Evolutionary conservation across 768 basidiomycete species (phyloP), one percentile per base, ranked within the genome.

Genomic region (Hortiboletus flavorubellus): DNA sequence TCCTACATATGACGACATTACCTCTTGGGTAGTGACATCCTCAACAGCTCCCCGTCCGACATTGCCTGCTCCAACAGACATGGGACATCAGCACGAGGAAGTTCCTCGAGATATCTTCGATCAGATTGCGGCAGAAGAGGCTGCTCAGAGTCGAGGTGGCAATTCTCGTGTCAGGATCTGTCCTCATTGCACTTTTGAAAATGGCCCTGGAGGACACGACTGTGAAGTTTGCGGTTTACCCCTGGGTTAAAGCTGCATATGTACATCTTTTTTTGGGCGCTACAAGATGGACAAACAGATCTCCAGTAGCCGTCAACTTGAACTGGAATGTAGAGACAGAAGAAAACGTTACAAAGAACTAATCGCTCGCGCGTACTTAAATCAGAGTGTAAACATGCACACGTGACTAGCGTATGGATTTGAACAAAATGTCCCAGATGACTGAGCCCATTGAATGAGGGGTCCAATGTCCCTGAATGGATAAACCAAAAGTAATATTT

Each of bases 141-240:
- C 62, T 1, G 76, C 79, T 12, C 77, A 76, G 42, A 62, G 60
- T 26, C 68, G 64, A 43, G 65, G 72, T 21, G 15, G 47, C 16
- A 63, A 59, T 54, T 45, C 65, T 9, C 73, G 72, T 38, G 73
- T 80, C 48, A 80, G 80, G 59, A 77, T 86, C 47, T 97, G 93
- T 67, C 93, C 93, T 14, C 91, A 96, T 63, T 96, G 95, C 72
- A 98, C 95, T 15, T 95, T 91, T 61, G 94, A 91, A 72, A 98
- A 98, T 69, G 69, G 67, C 0, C 78, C 84, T 62, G 74, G 80
- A 6, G 83, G 83, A 26, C 76, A 73, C n/a, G 95, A 98, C 64
- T 98, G 95, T 69, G 93, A 97, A 57, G 87, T 97, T 34, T 98
- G 95, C 67, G 90, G 90, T 26, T 72, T 98, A 64, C 95, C 95